phyloP scores from a whole-genome alignment of 1,139 yeast genomes.

The Candida sanyaensis region DNA sequence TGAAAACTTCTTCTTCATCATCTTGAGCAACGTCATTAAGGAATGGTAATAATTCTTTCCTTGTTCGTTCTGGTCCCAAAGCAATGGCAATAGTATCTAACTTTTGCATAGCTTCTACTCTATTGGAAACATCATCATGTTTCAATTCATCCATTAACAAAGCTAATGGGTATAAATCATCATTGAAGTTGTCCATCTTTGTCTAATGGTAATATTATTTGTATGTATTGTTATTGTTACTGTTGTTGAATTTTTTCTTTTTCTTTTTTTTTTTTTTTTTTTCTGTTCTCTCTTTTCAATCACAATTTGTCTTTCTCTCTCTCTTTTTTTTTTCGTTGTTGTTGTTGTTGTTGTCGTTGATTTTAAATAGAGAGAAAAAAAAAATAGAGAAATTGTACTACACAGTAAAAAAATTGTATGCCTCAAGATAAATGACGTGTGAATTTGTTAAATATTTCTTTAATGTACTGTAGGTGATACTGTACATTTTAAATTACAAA shows the following conservation, averaged over 20 bases:
- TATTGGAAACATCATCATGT: constrained; percentile 88
- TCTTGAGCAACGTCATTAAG: constrained; percentile 89
- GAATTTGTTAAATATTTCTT: too few relatives aligned
- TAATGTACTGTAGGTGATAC: too few relatives aligned
- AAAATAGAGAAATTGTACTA: too few relatives aligned
- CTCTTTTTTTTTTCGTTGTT: background rate
- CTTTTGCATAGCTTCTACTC: constrained; percentile 94
- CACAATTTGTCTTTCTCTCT: too few relatives aligned
- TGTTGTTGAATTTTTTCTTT: constrained; percentile 4
- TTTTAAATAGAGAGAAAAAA: too few relatives aligned
- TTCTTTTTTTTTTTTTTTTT: background rate
- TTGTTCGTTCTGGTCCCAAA: constrained; percentile 90
- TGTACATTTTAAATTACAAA: too few relatives aligned
- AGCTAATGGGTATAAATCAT: constrained; percentile 92
- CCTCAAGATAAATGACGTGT: too few relatives aligned
- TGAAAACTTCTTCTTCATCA: constrained; percentile 97
- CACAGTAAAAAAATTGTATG: too few relatives aligned
- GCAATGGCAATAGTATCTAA: constrained; percentile 95
- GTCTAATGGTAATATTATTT: background rate
- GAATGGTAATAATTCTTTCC: constrained; percentile 87
- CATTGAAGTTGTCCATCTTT: constrained; percentile 42
- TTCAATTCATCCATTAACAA: constrained; percentile 94
- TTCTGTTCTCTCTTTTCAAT: too few relatives aligned
- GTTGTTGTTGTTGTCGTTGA: background rate
- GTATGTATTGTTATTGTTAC: background rate